Percentiles rank a stretch among this genome's conserved stretches.
phyloP scores from a whole-genome alignment of 2,329 filamentous ascomycete species.

The Thermoascus crustaceus region DNA sequence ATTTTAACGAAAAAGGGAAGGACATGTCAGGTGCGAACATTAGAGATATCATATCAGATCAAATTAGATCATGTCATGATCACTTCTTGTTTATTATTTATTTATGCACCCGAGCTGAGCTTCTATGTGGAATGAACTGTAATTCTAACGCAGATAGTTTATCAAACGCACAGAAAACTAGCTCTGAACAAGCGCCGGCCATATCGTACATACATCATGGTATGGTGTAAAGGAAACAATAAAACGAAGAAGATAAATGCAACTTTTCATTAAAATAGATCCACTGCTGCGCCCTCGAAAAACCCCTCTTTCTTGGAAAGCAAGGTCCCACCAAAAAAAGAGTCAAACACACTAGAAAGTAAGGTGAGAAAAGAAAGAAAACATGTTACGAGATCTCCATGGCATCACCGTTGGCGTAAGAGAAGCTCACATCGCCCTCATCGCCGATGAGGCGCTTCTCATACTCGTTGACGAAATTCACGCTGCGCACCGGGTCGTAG shows the following conservation, averaged over 20 bases:
- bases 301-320: too few relatives aligned
- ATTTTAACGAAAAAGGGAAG: too few relatives aligned
- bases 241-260: slow-evolving; percentile 10
- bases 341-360: too few relatives aligned
- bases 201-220: slow-evolving; percentile 32
- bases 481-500: slow-evolving; percentile 79
- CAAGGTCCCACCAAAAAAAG: too few relatives aligned
- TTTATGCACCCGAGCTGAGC: not conserved
- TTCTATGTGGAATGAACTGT: too few relatives aligned
- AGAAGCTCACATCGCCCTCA: slow-evolving; percentile 68
- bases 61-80: too few relatives aligned
- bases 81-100: too few relatives aligned
- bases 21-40: too few relatives aligned
- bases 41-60: too few relatives aligned
- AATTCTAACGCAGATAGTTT: too few relatives aligned
- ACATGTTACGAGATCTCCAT: slow-evolving; percentile 57
- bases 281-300: too few relatives aligned
- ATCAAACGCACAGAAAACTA: slow-evolving; percentile 15
- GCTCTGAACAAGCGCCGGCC: slow-evolving; percentile 27
- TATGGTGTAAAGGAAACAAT: slow-evolving; percentile 17
- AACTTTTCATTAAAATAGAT: too few relatives aligned
- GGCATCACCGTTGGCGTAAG: slow-evolving; percentile 49
- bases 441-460: slow-evolving; percentile 92
- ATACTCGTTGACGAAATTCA: slow-evolving; percentile 81
- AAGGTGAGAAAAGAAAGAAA: slow-evolving; percentile 1